Base-by-base conservation (phyloP, 257 asterid species). In the Voacanga thouarsii region DNA sequence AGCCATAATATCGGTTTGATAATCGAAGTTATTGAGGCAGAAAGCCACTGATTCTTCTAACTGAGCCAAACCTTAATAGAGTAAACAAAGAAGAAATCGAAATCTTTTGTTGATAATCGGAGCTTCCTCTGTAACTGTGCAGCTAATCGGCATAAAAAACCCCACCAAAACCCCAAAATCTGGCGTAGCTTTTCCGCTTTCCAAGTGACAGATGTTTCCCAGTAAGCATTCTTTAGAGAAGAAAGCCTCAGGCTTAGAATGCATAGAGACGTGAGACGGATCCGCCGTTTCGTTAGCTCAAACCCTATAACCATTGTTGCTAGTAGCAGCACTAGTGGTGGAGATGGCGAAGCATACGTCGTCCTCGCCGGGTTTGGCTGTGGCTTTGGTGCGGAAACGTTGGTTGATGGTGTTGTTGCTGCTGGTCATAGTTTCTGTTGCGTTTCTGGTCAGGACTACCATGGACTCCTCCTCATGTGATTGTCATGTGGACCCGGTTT, bases 161-260 rank as follows among this genome's bases (percentile, higher is more conserved):
- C 51, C 63, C 26, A 50, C 28, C 30, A 67, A 65, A 53, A 51
- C 78, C 80, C 63, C 57, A 49, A 72, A 78, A 50, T 33, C 61
- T 67, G 65, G 74, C 56, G 16, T 23, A 33, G 18, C 16, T n/a
- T 49, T 75, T 56, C 53, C 75, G 16, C 47, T 65, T 71, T 51
- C 79, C 69, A 71, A 78, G 69, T 72, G 83, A 63, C 87, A 81
- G 74, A 81, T 84, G 87, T 84, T 81, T 63, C 51, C 83, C 65
- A 73, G 70, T 79, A 71, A 63, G 70, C 74, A 72, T 18, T 75
- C 70, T 68, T n/a, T 57, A 57, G 65, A 33, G 37, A 33, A 66
- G 66, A 80, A 74, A 50, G 9, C 24, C 79, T 63, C 67, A 68
- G 30, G 72, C 69, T 33, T 33, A 65, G 77, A 47, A 84, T 84